Evolutionary conservation across 805 yeast species (phyloP).

Genomic region (Teunomyces atbi): DNA sequence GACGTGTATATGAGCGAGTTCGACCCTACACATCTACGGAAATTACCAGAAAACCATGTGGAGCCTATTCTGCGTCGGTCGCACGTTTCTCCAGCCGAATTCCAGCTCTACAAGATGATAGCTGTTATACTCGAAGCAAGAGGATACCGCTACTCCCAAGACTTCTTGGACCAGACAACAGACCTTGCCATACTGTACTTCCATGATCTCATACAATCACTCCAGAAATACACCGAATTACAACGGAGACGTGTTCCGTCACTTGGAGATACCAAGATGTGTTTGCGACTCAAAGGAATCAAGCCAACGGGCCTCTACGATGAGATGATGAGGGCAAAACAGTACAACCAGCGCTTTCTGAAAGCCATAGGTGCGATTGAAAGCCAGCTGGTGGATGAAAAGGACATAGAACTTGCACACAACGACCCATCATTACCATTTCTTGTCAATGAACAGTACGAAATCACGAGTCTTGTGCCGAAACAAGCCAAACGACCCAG

Average conservation of each 20-base stretch:
- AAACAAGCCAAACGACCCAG: slow-evolving; percentile 38
- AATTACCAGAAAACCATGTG: neutral
- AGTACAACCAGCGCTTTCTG: neutral
- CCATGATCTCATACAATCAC: slow-evolving; percentile 33
- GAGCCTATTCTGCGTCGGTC: neutral
- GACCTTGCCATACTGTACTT: slow-evolving; percentile 31
- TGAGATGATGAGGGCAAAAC: slow-evolving; percentile 20
- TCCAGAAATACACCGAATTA: slow-evolving; percentile 52
- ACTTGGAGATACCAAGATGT: slow-evolving; percentile 47
- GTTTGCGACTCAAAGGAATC: slow-evolving; percentile 45
- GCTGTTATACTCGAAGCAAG: slow-evolving; percentile 24
- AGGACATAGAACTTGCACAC: slow-evolving; percentile 11
- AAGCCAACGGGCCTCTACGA: slow-evolving; percentile 36
- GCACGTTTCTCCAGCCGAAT: slow-evolving; percentile 2
- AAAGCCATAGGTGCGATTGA: neutral
- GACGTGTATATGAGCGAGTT: neutral
- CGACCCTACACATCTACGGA: slow-evolving; percentile 1
- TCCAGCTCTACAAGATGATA: slow-evolving; percentile 18
- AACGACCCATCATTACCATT: slow-evolving; percentile 28
- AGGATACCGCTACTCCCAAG: slow-evolving; percentile 21
- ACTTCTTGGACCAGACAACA: slow-evolving; percentile 28
- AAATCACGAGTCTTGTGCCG: slow-evolving; percentile 55
- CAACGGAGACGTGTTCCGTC: slow-evolving; percentile 62
- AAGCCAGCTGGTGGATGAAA: slow-evolving; percentile 9
- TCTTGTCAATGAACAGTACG: slow-evolving; percentile 51